These are phyloP conservation scores for Linanthus parryae DNA, from an alignment of 148 eudicot species.

Conservation along the genomic window DNA sequence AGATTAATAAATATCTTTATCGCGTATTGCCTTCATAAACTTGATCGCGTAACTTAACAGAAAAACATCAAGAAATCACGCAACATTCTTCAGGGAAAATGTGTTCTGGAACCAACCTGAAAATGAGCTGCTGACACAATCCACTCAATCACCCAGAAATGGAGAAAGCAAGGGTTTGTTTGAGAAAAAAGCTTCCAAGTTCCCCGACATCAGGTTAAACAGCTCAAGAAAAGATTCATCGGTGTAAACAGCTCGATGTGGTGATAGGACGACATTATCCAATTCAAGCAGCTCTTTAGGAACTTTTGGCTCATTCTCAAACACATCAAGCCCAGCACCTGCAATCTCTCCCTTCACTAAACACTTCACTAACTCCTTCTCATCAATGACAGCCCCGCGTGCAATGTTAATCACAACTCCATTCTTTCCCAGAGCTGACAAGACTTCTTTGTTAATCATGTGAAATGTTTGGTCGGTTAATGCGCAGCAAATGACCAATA, in stretches of 20 bases:
- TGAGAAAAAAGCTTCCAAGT: constrained; percentile 61
- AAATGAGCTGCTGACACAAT: too few relatives aligned
- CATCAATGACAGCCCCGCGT: constrained; percentile 59
- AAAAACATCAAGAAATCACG: too few relatives aligned
- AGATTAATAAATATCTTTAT: too few relatives aligned
- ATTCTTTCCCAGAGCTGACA: constrained; percentile 47
- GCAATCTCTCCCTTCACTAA: constrained; percentile 49
- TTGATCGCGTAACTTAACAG: too few relatives aligned
- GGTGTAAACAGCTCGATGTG: constrained; percentile 48
- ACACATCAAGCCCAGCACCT: constrained; percentile 83
- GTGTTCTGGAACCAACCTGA: too few relatives aligned
- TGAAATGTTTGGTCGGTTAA: constrained; percentile 61
- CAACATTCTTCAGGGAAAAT: too few relatives aligned
- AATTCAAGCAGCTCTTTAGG: constrained; percentile 44
- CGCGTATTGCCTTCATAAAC: too few relatives aligned
- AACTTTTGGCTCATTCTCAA: constrained; percentile 58
- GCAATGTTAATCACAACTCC: constrained; percentile 58
- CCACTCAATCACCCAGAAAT: constrained; percentile 18
- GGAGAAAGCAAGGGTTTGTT: constrained; percentile 40
- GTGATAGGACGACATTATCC: constrained; percentile 66
- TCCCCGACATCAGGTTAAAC: constrained; percentile 35
- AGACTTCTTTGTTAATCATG: constrained; percentile 50
- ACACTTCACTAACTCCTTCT: constrained; percentile 43
- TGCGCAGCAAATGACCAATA: constrained; percentile 53
- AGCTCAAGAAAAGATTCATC: constrained; percentile 30